Base-by-base conservation (phyloP, 352 stramenopile species). In the Phytophthora chlamydospora region DNA sequence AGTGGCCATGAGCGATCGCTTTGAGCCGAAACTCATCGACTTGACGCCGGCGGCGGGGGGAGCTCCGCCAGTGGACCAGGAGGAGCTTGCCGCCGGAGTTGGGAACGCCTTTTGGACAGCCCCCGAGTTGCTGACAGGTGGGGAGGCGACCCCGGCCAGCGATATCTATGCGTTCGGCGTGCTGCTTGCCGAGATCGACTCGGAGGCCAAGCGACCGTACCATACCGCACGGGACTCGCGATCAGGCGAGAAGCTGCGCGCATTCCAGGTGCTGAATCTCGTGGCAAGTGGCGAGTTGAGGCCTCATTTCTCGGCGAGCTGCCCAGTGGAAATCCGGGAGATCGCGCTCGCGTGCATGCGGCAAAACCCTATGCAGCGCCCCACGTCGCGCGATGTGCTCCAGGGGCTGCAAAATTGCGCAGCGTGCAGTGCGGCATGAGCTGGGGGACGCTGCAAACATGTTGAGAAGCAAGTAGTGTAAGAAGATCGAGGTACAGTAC, bases 131-230 rank as follows among this genome's bases (percentile, higher is more conserved):
- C 63, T 89, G 13, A 63, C 34, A 6, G 70, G 76, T 12, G 83
- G 76, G 6, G 61, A 68, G 10, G 62, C 76, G 6, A 85, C 76
- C 0, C 74, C 76, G 27, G 81, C 83, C 56, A 77, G 76, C 35
- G 80, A 89, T 62, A 78, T 89, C 71, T 89, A 80, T 67, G 76
- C 80, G 21, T 83, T 87, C 21, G 80, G 80, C n/a, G 75, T 80
- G 48, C 65, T 89, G 13, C 63, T 87, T 3, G 42, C 45, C 13
- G 75, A 85, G 35, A 47, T 89, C 11, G 80, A 89, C 41, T 56
- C 66, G 3, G 75, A 67, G 29, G 62, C 70, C 17, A 74, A 53
- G 24, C 31, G 48, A 29, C 66, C 66, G 17, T 74, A 74, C 42
- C 50, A 66, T 21, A 62, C 41, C 16, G 45, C 58, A 13, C 42